These are phyloP conservation scores for Tetrahymena elliotti DNA, from an alignment of 73 alveolate genomes.

Conservation along the genomic window DNA sequence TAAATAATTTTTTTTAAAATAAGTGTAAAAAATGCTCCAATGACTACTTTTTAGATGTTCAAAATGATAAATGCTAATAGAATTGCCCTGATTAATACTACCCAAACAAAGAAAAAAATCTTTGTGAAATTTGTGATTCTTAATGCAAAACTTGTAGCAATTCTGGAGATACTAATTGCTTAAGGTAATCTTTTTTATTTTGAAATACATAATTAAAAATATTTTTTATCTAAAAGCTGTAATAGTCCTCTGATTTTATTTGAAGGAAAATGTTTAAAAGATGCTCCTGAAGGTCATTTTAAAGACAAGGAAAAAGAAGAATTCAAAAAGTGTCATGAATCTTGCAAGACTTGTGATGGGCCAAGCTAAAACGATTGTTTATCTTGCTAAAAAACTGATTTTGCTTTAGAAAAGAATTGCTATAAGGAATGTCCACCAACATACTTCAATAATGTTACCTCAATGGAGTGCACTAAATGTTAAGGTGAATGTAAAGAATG, in stretches of 20 bases:
- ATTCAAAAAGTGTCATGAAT: neutral
- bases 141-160: neutral
- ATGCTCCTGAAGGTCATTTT: neutral
- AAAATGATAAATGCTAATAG: neutral
- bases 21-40: neutral
- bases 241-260: neutral
- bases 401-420: neutral
- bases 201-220: neutral
- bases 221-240: neutral
- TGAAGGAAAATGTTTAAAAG: neutral
- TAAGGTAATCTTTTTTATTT: neutral
- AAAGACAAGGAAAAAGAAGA: neutral
- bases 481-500: neutral
- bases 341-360: neutral
- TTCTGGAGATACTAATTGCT: neutral
- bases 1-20: neutral
- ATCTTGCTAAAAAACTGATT: neutral
- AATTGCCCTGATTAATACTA: neutral
- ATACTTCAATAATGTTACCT: neutral
- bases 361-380: neutral
- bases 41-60: neutral
- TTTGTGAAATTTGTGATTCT: neutral
- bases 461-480: neutral
- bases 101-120: neutral
- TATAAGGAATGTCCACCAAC: neutral